phyloP scores from a whole-genome alignment of 257 asterid species.

The Nicotiana tomentosiformis region DNA sequence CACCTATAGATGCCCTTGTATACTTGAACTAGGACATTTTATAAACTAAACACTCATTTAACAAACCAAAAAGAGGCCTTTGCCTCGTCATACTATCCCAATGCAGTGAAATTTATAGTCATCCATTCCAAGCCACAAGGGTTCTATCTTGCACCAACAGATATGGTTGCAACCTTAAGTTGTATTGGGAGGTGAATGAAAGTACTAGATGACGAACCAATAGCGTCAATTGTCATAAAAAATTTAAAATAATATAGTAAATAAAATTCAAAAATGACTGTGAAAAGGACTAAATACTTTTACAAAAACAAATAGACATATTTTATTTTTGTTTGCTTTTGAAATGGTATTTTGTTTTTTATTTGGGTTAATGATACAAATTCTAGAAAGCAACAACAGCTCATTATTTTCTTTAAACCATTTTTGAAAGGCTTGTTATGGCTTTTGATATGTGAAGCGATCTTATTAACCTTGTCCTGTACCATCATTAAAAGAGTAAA shows the following conservation, averaged over 20 bases:
- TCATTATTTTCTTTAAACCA: neutral
- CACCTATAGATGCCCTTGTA: neutral
- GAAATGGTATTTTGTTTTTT: neutral
- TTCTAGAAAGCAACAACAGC: neutral
- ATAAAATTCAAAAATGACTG: neutral
- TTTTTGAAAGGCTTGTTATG: neutral
- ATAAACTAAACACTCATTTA: constrained; percentile 1
- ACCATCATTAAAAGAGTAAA: neutral
- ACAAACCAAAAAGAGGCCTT: neutral
- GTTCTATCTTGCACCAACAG: neutral
- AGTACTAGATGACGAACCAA: neutral
- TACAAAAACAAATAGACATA: neutral
- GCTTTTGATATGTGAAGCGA: neutral
- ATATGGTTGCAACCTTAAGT: neutral
- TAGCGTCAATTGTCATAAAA: neutral
- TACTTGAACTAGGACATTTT: neutral
- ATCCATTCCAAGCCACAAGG: neutral
- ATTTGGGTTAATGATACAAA: neutral
- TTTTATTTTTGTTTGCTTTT: neutral
- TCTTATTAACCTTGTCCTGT: neutral
- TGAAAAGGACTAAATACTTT: neutral
- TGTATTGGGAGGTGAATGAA: neutral
- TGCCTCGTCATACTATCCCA: neutral
- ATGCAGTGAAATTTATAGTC: neutral
- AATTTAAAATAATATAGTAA: neutral